Evolutionary conservation across 352 stramenopile species (phyloP).

Genomic region (Pythium vanterpoolii): DNA sequence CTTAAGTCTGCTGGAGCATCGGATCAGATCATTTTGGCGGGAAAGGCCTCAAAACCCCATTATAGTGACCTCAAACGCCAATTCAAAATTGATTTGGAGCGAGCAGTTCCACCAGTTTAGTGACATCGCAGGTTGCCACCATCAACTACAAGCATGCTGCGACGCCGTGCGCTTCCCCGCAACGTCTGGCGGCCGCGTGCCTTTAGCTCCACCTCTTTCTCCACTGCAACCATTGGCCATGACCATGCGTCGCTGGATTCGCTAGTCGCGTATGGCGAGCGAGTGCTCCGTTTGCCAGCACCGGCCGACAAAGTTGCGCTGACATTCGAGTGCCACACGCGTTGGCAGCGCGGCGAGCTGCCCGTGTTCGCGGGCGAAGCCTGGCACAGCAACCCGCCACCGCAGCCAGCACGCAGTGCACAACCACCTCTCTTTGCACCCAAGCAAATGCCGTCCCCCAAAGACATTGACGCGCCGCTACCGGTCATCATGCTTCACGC

Average conservation of each 20-base stretch:
- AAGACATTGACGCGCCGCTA: slow-evolving; percentile 59
- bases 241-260: slow-evolving; percentile 29
- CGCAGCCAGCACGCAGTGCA: slow-evolving; percentile 41
- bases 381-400: slow-evolving; percentile 40
- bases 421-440: slow-evolving; percentile 51
- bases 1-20: not conserved
- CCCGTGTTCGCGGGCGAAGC: slow-evolving; percentile 30
- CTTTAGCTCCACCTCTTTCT: not conserved
- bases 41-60: slow-evolving; percentile 2
- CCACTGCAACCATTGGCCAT: not conserved
- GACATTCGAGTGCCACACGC: slow-evolving; percentile 50
- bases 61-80: slow-evolving; percentile 14
- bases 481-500: slow-evolving; percentile 77
- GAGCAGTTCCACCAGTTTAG: not conserved
- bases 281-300: slow-evolving; percentile 46
- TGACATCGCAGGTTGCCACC: slow-evolving; percentile 7
- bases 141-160: slow-evolving; percentile 5
- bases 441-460: slow-evolving; percentile 71
- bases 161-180: not conserved
- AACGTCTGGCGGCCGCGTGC: not conserved
- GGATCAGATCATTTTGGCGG: slow-evolving; percentile 10
- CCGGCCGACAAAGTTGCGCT: slow-evolving; percentile 61
- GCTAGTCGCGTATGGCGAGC: slow-evolving; percentile 56
- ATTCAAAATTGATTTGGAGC: slow-evolving; percentile 8
- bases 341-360: slow-evolving; percentile 40